phyloP scores from a whole-genome alignment of 345 rosid species.

The Populus simonii region DNA sequence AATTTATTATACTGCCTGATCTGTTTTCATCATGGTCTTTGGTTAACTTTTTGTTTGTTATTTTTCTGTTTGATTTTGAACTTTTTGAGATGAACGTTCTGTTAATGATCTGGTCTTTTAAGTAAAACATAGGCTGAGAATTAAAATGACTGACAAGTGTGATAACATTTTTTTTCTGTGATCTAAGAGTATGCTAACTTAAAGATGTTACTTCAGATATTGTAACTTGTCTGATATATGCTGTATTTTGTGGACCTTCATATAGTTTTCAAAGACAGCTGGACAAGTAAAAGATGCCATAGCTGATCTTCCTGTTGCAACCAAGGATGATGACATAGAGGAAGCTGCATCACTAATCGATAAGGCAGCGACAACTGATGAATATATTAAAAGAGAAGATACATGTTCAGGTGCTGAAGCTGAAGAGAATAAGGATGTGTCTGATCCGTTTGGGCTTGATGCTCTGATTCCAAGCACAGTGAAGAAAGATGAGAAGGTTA shows the following conservation, averaged over 20 bases:
- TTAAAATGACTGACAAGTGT: not conserved
- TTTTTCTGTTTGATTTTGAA: not conserved
- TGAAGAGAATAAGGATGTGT: slow-evolving; percentile 46
- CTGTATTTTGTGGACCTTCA: not conserved
- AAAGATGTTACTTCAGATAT: not conserved
- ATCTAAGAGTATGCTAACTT: not conserved
- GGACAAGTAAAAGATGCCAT: slow-evolving; percentile 59
- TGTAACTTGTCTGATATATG: not conserved
- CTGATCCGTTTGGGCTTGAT: slow-evolving; percentile 94
- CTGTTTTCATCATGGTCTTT: not conserved
- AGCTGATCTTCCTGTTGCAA: slow-evolving; percentile 64
- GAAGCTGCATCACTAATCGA: slow-evolving; percentile 71
- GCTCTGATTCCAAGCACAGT: slow-evolving; percentile 51
- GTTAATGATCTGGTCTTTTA: not conserved
- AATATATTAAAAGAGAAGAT: slow-evolving; percentile 26
- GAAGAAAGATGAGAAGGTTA: slow-evolving; percentile 58
- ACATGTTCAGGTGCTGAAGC: slow-evolving; percentile 25
- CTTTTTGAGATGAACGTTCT: not conserved
- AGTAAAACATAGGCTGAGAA: not conserved
- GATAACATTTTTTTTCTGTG: not conserved
- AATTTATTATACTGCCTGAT: not conserved
- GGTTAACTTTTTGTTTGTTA: not conserved
- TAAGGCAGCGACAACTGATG: slow-evolving; percentile 32
- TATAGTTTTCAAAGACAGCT: slow-evolving; percentile 80
- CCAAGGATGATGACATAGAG: slow-evolving; percentile 66